Evolutionary conservation across 768 basidiomycete species (phyloP), one percentile per base, ranked within the genome.

Genomic region (Panaeolus papilionaceus): DNA sequence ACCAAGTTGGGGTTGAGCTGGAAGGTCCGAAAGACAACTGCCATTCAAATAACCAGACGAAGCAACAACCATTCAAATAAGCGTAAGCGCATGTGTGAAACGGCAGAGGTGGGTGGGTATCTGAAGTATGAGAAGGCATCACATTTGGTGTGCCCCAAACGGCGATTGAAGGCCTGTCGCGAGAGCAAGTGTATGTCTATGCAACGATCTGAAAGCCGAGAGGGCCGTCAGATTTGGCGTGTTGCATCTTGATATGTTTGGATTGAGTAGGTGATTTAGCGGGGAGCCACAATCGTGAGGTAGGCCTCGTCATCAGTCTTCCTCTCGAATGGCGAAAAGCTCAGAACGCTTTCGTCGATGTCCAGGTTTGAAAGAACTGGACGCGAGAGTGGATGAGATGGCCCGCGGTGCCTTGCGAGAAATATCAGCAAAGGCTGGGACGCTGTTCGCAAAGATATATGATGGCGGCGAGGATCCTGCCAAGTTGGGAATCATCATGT

Each of bases 281-380:
- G 64, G 67, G 44, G 54, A 58, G 28, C 54, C 54, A 58, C 54
- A 49, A 23, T 49, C 28, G n/a, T 28, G 28, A 37, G 33, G 26
- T 10, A 16, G 11, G 54, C 54, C 33, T 33, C 12, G 33, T 16
- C 54, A 33, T 28, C 72, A 76, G 67, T 75, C 75, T 67, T 77
- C 76, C 69, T 77, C 76, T 38, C 75, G 75, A 54, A 77, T 77
- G 20, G 74, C 65, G 38, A 71, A 75, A 39, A 77, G 67, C 12
- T 74, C 72, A 51, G 70, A 70, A 42, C 70, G 69, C 63, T 75
- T 75, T 58, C 73, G 68, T 62, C 74, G 68, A 62, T 73, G 75
- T n/a, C 72, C 74, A 16, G 71, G 73, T 38, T 66, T 67, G 71
- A 71, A 72, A 16, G 72, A 64, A 33, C 67, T 72, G 51, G 69